Percentiles rank a stretch among this genome's conserved stretches.
Conservation (phyloP, 768 basidiomycete genomes). For the Paxillus rubicundulus region DNA sequence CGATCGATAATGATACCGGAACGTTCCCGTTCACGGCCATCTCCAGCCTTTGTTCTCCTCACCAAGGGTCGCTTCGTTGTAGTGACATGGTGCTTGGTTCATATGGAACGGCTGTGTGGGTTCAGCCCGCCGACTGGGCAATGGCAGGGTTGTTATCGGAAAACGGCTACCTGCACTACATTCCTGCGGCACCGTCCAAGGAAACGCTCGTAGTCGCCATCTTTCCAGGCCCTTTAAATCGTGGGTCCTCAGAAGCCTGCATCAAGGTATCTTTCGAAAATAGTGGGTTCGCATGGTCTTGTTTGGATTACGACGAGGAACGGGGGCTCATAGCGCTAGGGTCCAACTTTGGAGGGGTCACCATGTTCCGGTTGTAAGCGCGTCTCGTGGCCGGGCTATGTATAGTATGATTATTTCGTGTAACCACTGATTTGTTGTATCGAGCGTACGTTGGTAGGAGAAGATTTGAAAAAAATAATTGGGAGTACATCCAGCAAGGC, state of each 20-base stretch:
- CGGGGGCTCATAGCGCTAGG: slow-evolving; percentile 53
- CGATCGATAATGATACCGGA: slow-evolving; percentile 27
- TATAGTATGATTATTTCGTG: neutral
- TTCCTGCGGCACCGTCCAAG: slow-evolving; percentile 17
- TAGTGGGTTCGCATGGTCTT: slow-evolving; percentile 40
- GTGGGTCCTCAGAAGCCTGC: slow-evolving; percentile 18
- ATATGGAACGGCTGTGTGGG: slow-evolving; percentile 61
- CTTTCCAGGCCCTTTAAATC: slow-evolving; percentile 43
- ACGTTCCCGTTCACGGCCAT: slow-evolving; percentile 48
- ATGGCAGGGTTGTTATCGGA: slow-evolving; percentile 37
- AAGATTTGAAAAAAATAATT: too few relatives aligned
- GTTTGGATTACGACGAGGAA: slow-evolving; percentile 62
- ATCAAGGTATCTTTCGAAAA: slow-evolving; percentile 36
- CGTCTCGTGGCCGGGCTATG: neutral
- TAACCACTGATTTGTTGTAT: neutral
- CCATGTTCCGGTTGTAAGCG: slow-evolving; percentile 30
- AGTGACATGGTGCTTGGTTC: slow-evolving; percentile 51
- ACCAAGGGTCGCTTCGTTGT: slow-evolving; percentile 53
- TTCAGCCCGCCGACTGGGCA: slow-evolving; percentile 51
- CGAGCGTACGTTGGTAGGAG: neutral
- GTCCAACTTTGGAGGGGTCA: slow-evolving; percentile 46
- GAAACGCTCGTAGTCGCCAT: slow-evolving; percentile 48
- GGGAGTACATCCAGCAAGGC: too few relatives aligned
- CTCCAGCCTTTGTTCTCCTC: slow-evolving; percentile 34
- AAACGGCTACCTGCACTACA: slow-evolving; percentile 10